Conservation (phyloP, 169 alveolate genomes). For the Cryptosporidium bovis region DNA sequence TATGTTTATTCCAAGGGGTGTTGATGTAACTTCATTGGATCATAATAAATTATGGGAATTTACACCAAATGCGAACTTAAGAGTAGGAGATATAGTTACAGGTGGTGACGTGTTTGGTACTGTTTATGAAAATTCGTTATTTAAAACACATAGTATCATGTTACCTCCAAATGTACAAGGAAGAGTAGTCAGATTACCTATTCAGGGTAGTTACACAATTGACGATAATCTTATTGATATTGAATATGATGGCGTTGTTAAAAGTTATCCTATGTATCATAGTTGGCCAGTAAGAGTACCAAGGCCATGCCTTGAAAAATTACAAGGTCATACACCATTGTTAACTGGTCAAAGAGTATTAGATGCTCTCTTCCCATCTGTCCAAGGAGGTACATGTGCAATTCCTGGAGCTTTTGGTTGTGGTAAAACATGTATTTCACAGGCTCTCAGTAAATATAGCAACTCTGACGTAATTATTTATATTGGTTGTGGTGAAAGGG, state of each 20-base stretch:
- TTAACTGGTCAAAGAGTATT: slow-evolving; percentile 98
- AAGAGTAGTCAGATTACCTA: slow-evolving; percentile 92
- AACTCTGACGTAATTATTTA: slow-evolving; percentile 96
- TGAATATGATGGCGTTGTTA: slow-evolving; percentile 91
- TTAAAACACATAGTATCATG: slow-evolving; percentile 94
- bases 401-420: slow-evolving; percentile 99
- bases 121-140: slow-evolving; percentile 93
- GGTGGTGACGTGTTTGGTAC: slow-evolving; percentile 98
- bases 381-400: slow-evolving; percentile 99
- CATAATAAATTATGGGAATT: slow-evolving; percentile 92
- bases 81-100: slow-evolving; percentile 92
- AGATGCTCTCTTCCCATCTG: slow-evolving; percentile 97
- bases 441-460: slow-evolving; percentile 96
- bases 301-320: slow-evolving; percentile 96
- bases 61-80: slow-evolving; percentile 87
- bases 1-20: slow-evolving; percentile 96
- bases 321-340: slow-evolving; percentile 93
- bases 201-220: slow-evolving; percentile 92
- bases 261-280: slow-evolving; percentile 92
- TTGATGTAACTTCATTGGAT: slow-evolving; percentile 94
- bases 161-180: slow-evolving; percentile 97
- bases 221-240: slow-evolving; percentile 87
- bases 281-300: slow-evolving; percentile 99
- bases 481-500: slow-evolving; percentile 99
- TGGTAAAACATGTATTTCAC: slow-evolving; percentile 98